Evolutionary conservation across 139 green algal genomes (phyloP).

Genomic region (Penium margaritaceum): DNA sequence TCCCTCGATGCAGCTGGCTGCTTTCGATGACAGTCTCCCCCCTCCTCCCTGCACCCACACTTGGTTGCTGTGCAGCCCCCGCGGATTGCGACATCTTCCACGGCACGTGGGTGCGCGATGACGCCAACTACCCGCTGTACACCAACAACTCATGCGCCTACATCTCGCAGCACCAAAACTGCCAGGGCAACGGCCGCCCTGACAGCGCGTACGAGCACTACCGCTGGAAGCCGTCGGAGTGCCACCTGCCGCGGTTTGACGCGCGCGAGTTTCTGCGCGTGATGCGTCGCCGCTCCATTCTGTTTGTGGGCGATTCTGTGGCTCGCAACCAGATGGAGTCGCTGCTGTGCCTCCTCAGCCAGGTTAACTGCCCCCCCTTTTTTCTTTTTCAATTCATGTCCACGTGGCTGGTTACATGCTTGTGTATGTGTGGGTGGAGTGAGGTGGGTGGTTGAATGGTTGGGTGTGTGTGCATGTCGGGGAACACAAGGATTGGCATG

Average conservation of each 20-base stretch:
- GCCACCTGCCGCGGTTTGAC: constrained; percentile 7
- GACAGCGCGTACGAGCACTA: constrained; percentile 30
- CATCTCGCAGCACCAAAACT: constrained; percentile 36
- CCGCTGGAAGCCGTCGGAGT: constrained; percentile 9
- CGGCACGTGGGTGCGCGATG: constrained; percentile 14
- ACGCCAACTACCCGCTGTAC: not conserved
- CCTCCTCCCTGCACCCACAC: not conserved
- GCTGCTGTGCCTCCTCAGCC: constrained; percentile 22
- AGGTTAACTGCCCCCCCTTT: no score
- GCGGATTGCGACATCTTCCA: constrained; percentile 21
- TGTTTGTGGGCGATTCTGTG: constrained; percentile 31
- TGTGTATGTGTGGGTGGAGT: no score
- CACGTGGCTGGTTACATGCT: no score
- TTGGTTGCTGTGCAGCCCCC: no score
- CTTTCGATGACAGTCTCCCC: no score
- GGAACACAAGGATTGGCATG: no score
- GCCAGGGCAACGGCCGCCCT: constrained; percentile 29
- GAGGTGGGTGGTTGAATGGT: no score
- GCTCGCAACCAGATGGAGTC: constrained; percentile 36
- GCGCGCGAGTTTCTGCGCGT: constrained; percentile 1
- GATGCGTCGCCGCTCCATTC: constrained; percentile 1
- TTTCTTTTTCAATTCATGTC: no score
- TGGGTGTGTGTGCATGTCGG: no score
- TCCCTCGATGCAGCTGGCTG: no score
- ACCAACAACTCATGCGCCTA: constrained; percentile 5